Percentiles rank a stretch among this genome's conserved stretches.
phyloP scores from a whole-genome alignment of 192 early-diverging fungal genomes.

The Backusella westeae region DNA sequence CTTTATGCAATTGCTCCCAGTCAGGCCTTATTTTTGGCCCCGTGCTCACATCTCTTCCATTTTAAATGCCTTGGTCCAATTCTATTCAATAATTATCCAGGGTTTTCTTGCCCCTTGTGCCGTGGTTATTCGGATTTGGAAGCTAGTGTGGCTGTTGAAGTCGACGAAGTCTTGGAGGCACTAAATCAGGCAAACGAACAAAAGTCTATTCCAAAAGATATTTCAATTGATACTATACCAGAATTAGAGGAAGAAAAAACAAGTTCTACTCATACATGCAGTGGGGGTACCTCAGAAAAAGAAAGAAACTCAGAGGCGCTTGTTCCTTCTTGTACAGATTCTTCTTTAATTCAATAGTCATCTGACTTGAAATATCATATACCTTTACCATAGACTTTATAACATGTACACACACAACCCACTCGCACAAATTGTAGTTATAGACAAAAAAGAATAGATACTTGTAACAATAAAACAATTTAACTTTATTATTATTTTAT shows the following conservation, averaged over 20 bases:
- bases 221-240: background rate
- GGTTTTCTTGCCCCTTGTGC: conserved; percentile 83
- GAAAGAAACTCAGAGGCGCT: background rate
- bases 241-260: background rate
- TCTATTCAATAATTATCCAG: conserved; percentile 54
- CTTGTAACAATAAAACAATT: conserved; percentile 1
- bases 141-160: conserved; percentile 55
- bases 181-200: background rate
- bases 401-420: background rate
- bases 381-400: background rate
- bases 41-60: conserved; percentile 85
- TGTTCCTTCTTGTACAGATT: background rate
- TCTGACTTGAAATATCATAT: background rate
- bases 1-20: conserved; percentile 71
- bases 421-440: background rate
- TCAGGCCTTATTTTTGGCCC: conserved; percentile 82
- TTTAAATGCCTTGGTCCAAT: conserved; percentile 82
- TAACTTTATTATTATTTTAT: conserved; percentile 33
- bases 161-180: conserved; percentile 26
- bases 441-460: background rate
- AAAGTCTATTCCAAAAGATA: background rate
- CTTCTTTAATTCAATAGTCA: background rate
- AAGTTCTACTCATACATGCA: background rate
- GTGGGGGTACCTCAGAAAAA: background rate
- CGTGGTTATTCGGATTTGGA: conserved; percentile 83